These are phyloP conservation scores for Annulohypoxylon moriforme DNA, from an alignment of 495 filamentous ascomycete genomes.

Conservation along the genomic window DNA sequence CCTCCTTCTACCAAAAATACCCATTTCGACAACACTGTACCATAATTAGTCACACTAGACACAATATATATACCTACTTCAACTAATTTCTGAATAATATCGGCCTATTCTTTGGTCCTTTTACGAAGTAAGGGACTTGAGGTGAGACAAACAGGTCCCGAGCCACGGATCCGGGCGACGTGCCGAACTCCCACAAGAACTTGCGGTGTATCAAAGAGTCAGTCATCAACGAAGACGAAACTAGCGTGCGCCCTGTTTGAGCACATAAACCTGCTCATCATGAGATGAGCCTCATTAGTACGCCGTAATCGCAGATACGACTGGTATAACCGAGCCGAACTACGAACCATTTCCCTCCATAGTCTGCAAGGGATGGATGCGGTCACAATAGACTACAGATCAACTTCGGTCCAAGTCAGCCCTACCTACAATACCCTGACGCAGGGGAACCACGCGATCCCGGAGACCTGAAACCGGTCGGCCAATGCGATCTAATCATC, in stretches of 20 bases:
- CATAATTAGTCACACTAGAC: background rate
- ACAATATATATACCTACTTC: background rate
- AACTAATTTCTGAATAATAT: background rate
- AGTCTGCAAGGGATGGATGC: background rate
- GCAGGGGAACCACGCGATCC: constrained; percentile 3
- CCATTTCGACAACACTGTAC: constrained; percentile 2
- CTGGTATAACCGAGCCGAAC: constrained; percentile 1
- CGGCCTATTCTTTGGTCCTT: background rate
- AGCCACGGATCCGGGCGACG: background rate
- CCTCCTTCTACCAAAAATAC: constrained; percentile 11
- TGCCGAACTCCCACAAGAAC: background rate
- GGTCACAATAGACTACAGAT: constrained; percentile 16
- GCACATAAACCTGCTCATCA: background rate
- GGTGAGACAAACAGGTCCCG: constrained; percentile 2
- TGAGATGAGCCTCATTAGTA: constrained; percentile 9
- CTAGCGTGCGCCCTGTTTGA: background rate
- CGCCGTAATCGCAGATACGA: constrained; percentile 9
- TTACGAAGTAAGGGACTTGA: background rate
- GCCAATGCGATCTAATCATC: background rate
- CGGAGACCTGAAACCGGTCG: background rate
- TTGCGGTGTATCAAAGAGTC: constrained; percentile 12
- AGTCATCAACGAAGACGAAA: background rate
- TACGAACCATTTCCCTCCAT: background rate
- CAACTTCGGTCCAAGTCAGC: background rate
- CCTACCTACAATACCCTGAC: background rate